Percentiles rank a stretch among this genome's conserved stretches.
These are phyloP conservation scores for Peribolospora baueri DNA, from an alignment of 768 basidiomycete genomes.

Conservation along the genomic window DNA sequence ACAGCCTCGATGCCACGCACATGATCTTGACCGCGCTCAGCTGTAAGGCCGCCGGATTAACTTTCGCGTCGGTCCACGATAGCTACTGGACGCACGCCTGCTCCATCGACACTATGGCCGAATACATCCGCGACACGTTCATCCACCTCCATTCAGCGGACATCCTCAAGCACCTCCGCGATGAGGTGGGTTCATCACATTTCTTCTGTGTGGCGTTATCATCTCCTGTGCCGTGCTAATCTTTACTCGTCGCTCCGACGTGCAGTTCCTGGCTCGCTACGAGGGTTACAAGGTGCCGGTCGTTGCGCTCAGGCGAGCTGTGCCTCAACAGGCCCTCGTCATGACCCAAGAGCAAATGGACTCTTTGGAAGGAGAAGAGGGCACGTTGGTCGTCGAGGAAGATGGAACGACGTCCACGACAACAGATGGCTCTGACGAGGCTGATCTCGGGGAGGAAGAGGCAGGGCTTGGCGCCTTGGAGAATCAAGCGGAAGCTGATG, in stretches of 20 bases:
- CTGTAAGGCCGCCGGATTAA: slow-evolving; percentile 49
- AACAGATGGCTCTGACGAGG: no score
- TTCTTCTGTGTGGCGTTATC: background rate
- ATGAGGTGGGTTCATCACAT: slow-evolving; percentile 34
- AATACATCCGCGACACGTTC: slow-evolving; percentile 74
- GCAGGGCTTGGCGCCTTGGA: no score
- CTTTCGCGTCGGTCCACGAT: slow-evolving; percentile 91
- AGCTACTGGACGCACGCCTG: slow-evolving; percentile 97
- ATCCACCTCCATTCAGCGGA: slow-evolving; percentile 74
- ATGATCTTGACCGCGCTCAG: slow-evolving; percentile 92
- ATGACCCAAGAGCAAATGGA: no score
- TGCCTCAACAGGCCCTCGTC: background rate
- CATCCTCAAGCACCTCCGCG: slow-evolving; percentile 43
- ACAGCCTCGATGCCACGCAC: slow-evolving; percentile 90
- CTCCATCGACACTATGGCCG: slow-evolving; percentile 66
- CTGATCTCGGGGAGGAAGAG: no score
- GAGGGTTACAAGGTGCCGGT: slow-evolving; percentile 33
- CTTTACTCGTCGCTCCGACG: background rate
- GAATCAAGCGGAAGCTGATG: no score
- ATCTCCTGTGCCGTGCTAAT: background rate
- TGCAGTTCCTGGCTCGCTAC: background rate
- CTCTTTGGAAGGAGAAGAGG: no score
- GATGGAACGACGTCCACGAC: no score
- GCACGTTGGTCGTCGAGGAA: no score
- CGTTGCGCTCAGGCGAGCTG: slow-evolving; percentile 19